Conservation (phyloP, 768 basidiomycete genomes). For the Suillus subluteus region DNA sequence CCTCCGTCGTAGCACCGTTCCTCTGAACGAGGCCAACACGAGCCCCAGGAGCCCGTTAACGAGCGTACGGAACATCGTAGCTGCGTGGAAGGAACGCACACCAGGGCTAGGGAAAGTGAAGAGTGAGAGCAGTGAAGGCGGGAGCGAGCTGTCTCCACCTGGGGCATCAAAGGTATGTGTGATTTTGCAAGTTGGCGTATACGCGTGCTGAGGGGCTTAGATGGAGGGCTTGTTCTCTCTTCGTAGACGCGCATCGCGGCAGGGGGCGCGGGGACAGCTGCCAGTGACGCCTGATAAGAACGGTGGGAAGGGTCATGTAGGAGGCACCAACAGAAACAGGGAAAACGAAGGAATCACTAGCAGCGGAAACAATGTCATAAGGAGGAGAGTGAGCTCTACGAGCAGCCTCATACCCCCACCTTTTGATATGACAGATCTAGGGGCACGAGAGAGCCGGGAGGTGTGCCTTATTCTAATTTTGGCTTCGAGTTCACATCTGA, state of each 20-base stretch:
- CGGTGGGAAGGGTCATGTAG: conserved; percentile 16
- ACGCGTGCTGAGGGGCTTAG: neutral
- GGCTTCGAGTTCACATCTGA: conserved; percentile 17
- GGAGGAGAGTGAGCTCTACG: conserved; percentile 22
- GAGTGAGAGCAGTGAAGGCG: conserved; percentile 14
- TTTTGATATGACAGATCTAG: conserved; percentile 51
- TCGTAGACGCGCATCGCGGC: conserved; percentile 32
- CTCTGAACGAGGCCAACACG: conserved; percentile 21
- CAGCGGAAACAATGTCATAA: neutral
- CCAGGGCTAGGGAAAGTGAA: conserved; percentile 42
- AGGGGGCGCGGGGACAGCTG: conserved; percentile 22
- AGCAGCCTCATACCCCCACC: conserved; percentile 45
- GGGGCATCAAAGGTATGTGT: neutral
- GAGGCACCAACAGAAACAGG: conserved; percentile 12
- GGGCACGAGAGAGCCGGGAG: conserved; percentile 46
- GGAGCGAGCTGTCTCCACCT: conserved; percentile 23
- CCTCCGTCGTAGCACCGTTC: neutral
- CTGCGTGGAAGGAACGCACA: conserved; percentile 80
- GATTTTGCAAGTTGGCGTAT: neutral
- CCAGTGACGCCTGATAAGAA: conserved; percentile 17
- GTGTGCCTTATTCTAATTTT: conserved; percentile 32
- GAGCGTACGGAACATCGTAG: conserved; percentile 78
- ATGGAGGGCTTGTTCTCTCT: conserved; percentile 38
- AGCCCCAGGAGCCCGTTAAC: conserved; percentile 73
- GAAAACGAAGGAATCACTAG: neutral